These are phyloP conservation scores for Brachypodium distachyon DNA, from an alignment of 202 grass and related monocot genomes.

Conservation along the genomic window DNA sequence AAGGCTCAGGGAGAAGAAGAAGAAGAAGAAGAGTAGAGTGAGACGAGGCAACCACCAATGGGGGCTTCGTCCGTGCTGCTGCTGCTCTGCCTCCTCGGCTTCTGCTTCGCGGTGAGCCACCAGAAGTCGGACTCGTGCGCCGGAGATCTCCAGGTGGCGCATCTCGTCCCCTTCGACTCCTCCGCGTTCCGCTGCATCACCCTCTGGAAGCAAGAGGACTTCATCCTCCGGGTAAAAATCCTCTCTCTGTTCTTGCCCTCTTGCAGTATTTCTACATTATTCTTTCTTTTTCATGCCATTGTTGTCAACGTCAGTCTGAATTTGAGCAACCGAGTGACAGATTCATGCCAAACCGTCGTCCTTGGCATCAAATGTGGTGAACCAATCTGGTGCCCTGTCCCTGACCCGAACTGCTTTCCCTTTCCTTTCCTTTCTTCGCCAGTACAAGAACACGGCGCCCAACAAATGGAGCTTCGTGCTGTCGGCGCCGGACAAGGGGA, in stretches of 20 bases:
- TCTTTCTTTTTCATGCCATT: too few species aligned
- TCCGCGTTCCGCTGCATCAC: conserved; percentile 39
- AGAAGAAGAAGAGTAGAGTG: not conserved
- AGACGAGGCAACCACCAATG: conserved; percentile 2
- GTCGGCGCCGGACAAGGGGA: conserved; percentile 58
- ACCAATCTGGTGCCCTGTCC: too few species aligned
- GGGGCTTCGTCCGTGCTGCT: conserved; percentile 2
- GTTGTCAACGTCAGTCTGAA: too few species aligned
- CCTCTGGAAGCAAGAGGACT: conserved; percentile 61
- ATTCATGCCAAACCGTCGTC: not conserved
- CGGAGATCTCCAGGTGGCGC: conserved; percentile 23
- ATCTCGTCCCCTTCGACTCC: conserved; percentile 57
- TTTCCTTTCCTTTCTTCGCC: too few species aligned
- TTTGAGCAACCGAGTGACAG: not conserved
- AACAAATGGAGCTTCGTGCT: conserved; percentile 75
- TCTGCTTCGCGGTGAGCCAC: conserved; percentile 36
- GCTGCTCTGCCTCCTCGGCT: conserved; percentile 40
- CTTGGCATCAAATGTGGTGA: not conserved
- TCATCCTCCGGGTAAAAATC: conserved; percentile 46
- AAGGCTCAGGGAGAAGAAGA: not conserved
- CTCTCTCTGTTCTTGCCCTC: not conserved
- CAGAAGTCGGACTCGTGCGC: conserved; percentile 61
- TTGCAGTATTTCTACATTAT: not conserved
- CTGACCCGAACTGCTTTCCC: not conserved
- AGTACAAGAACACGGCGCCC: conserved; percentile 63